Evolutionary conservation across 2,329 filamentous ascomycete genomes (phyloP), one percentile per base, ranked within the genome.

Genomic region (Botryotinia narcissicola): DNA sequence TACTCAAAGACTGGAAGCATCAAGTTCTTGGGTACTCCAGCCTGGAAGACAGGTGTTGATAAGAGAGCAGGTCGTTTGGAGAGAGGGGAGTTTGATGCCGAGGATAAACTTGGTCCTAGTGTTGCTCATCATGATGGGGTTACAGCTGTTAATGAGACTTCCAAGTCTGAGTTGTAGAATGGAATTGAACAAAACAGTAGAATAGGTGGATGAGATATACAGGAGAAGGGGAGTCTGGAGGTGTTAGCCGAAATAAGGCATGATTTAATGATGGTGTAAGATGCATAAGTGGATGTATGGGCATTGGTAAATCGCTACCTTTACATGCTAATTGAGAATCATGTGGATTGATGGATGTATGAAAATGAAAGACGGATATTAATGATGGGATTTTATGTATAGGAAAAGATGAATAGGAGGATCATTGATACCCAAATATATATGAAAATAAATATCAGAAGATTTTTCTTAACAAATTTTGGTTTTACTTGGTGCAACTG

Each of bases 1-100:
- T 77, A 78, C 59, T 87, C 67, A 22, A 80, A 78, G 1, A 76
- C 78, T 5, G 77, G 78, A 9, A 78, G 74, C 57, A 73, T 81
- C 72, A 78, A 71, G 59, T 78, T 75, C 51, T 14, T 80, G 29
- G 79, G 79, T 14, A 79, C 76, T 0, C 79, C 77, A 35, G 78
- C 79, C 32, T 80, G 78, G 79, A 80, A 77, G 73, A 80, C 79
- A 12, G 59, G 70, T 60, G 78, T 80, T 18, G 75, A 78, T 74
- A 77, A n/a, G 12, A 73, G 76, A 40, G 74, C 75, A 18, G 71
- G 70, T 35, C 64, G 74, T 9, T 14, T 78, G 8, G 79, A 80
- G 75, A 74, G 77, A 20, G 79, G 78, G 14, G 79, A 80, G 61
- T 70, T 79, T 62, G 79, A 80, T 76, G 57, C 68, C 0, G 78